Evolutionary conservation across 2,329 filamentous ascomycete species (phyloP).

Genomic region (Beauveria sp.): DNA sequence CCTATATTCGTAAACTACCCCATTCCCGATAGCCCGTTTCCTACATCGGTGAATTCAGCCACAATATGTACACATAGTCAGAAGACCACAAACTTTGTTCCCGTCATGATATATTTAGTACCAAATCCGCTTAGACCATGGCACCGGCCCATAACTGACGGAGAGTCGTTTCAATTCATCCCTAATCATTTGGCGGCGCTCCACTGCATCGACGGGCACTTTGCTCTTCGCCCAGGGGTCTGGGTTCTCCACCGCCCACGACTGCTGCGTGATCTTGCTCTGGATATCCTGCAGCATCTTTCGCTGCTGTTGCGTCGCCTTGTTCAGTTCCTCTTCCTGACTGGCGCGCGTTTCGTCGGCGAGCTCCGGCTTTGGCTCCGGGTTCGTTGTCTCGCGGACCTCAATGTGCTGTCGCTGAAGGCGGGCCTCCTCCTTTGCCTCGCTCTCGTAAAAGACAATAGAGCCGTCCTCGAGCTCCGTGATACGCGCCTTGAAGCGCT

Average conservation of each 20-base stretch:
- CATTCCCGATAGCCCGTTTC: not conserved
- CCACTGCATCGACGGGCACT: slow-evolving; percentile 42
- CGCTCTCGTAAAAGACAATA: slow-evolving; percentile 31
- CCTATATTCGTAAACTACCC: not conserved
- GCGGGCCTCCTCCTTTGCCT: slow-evolving; percentile 22
- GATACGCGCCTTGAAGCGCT: slow-evolving; percentile 39
- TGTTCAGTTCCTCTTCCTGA: slow-evolving; percentile 13
- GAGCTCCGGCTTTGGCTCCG: slow-evolving; percentile 19
- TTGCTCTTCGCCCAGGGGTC: slow-evolving; percentile 30
- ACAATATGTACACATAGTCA: not conserved
- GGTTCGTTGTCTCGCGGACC: slow-evolving; percentile 24
- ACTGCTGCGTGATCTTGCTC: slow-evolving; percentile 24
- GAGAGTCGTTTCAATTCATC: slow-evolving; percentile 45
- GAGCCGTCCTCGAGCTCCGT: slow-evolving; percentile 41
- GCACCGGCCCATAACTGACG: slow-evolving; percentile 34
- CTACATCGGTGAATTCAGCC: not conserved
- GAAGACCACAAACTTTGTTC: not conserved
- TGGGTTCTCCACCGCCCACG: slow-evolving; percentile 27
- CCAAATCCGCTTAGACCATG: slow-evolving; percentile 5
- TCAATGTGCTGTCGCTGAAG: slow-evolving; percentile 10
- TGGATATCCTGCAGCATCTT: slow-evolving; percentile 26
- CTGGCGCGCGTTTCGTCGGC: slow-evolving; percentile 8
- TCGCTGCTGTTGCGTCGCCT: slow-evolving; percentile 20
- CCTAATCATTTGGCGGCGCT: slow-evolving; percentile 51
- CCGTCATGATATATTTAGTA: not conserved